phyloP scores from a whole-genome alignment of 352 stramenopile species.

The Phytophthora litchii region DNA sequence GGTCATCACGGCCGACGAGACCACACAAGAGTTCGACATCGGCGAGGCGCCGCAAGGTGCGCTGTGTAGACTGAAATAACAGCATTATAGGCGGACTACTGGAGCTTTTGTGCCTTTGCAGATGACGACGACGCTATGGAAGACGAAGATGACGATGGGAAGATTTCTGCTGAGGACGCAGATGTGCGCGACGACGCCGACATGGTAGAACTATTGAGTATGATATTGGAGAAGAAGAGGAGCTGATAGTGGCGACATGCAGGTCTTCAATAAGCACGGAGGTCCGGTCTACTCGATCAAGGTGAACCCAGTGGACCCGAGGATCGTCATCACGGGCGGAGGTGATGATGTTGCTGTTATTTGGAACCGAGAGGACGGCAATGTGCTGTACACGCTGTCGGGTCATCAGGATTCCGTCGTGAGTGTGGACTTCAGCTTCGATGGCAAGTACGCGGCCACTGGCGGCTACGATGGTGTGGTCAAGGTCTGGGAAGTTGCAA shows the following conservation, averaged over 20 bases:
- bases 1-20: conserved; percentile 84
- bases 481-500: conserved; percentile 90
- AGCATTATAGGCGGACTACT: background rate
- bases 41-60: conserved; percentile 77
- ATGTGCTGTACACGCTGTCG: conserved; percentile 74
- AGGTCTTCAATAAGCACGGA: conserved; percentile 83
- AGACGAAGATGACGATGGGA: conserved; percentile 60
- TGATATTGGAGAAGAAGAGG: background rate
- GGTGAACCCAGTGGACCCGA: conserved; percentile 80
- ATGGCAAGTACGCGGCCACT: conserved; percentile 87
- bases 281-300: conserved; percentile 84
- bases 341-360: conserved; percentile 87
- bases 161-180: conserved; percentile 67
- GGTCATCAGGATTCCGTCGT: conserved; percentile 88
- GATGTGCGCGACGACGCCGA: conserved; percentile 78
- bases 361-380: conserved; percentile 86
- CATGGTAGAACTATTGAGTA: conserved; percentile 41
- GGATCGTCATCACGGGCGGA: conserved; percentile 83
- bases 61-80: background rate
- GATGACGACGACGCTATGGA: conserved; percentile 79
- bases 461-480: conserved; percentile 87
- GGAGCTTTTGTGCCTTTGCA: no score
- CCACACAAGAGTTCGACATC: conserved; percentile 82
- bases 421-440: conserved; percentile 85
- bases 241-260: conserved; percentile 12